Conservation (phyloP, 2,329 filamentous ascomycete genomes). For the Penicillium expansum region DNA sequence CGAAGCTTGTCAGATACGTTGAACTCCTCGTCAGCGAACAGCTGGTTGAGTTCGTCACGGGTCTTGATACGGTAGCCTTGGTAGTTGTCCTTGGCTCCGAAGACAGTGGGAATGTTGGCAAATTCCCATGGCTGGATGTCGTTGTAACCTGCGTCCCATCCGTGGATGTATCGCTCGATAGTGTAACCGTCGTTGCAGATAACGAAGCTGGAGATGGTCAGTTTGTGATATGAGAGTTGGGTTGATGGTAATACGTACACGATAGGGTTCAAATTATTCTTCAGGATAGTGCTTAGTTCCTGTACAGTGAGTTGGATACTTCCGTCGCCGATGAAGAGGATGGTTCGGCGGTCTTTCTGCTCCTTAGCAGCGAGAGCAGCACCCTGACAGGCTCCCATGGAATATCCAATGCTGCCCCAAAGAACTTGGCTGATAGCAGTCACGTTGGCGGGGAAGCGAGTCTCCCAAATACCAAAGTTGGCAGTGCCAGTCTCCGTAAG, state of each 20-base stretch:
- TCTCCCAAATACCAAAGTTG: constrained; percentile 86
- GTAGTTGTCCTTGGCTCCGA: constrained; percentile 61
- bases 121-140: constrained; percentile 75
- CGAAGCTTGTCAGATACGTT: constrained; percentile 49
- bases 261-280: constrained; percentile 70
- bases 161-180: constrained; percentile 85
- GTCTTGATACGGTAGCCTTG: constrained; percentile 68
- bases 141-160: constrained; percentile 76
- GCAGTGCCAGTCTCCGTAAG: constrained; percentile 85
- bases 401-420: constrained; percentile 66
- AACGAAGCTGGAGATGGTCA: constrained; percentile 55
- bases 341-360: constrained; percentile 60
- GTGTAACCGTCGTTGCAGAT: constrained; percentile 88
- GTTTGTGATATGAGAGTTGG: constrained; percentile 32
- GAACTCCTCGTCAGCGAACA: constrained; percentile 66
- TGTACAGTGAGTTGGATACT: constrained; percentile 82
- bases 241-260: constrained; percentile 53
- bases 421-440: constrained; percentile 77
- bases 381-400: constrained; percentile 61
- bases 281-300: constrained; percentile 80
- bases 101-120: constrained; percentile 64
- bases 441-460: constrained; percentile 73
- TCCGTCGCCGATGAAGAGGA: constrained; percentile 87
- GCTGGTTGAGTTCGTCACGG: constrained; percentile 62
- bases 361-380: constrained; percentile 75